Conservation (phyloP, 2,329 filamentous ascomycete genomes). For the Colletotrichum cuscutae region DNA sequence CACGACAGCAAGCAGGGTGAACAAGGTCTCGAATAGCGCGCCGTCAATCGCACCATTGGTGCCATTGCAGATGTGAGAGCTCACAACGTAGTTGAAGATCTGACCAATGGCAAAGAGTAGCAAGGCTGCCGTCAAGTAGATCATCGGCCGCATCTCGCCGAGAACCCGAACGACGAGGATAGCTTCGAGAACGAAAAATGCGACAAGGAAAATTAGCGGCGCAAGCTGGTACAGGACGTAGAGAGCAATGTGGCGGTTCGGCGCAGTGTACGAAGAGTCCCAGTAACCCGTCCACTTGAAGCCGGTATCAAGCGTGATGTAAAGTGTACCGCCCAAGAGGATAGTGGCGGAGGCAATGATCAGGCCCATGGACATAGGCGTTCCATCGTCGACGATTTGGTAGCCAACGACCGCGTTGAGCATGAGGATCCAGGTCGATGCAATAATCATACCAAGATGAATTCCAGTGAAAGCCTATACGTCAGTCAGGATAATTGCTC, state of each 20-base stretch:
- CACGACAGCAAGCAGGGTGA: conserved; percentile 86
- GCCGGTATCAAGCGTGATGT: conserved; percentile 94
- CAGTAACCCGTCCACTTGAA: conserved; percentile 87
- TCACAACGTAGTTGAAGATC: conserved; percentile 95
- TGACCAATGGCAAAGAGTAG: conserved; percentile 92
- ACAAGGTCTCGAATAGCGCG: conserved; percentile 90
- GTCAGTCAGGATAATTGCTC: background rate
- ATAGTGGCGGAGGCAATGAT: conserved; percentile 75
- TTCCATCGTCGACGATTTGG: conserved; percentile 94
- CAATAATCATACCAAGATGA: conserved; percentile 89
- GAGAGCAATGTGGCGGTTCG: conserved; percentile 81
- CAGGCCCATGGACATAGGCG: conserved; percentile 81
- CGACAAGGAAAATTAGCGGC: conserved; percentile 87
- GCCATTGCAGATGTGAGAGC: conserved; percentile 87
- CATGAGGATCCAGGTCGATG: conserved; percentile 90
- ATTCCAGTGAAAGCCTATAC: conserved; percentile 84
- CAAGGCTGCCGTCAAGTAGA: conserved; percentile 79
- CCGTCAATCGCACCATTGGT: conserved; percentile 90
- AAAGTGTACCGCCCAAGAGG: conserved; percentile 90
- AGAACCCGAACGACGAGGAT: conserved; percentile 87
- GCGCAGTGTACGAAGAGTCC: conserved; percentile 64
- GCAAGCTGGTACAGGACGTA: conserved; percentile 95
- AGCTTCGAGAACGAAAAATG: conserved; percentile 86
- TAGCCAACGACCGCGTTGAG: conserved; percentile 93
- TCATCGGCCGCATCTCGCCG: conserved; percentile 91